Conservation (phyloP, 805 yeast species). For the Yarrowia sp. region DNA sequence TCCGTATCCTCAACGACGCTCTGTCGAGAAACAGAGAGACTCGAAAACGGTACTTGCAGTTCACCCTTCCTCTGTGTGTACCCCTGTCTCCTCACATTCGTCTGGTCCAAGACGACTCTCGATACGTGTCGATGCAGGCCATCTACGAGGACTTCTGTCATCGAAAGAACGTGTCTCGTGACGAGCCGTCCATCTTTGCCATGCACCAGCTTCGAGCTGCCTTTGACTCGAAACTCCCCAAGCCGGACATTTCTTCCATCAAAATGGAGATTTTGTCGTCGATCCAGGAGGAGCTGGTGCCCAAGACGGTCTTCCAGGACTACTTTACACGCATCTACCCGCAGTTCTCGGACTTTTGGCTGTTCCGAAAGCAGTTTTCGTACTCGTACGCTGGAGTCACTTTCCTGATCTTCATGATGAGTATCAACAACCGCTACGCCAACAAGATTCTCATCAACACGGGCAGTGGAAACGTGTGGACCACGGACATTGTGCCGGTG, state of each 20-base stretch:
- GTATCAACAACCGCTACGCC: constrained; percentile 89
- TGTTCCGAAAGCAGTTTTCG: constrained; percentile 91
- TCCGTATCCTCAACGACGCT: constrained; percentile 82
- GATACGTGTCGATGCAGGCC: constrained; percentile 72
- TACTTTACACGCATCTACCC: constrained; percentile 69
- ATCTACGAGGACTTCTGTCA: constrained; percentile 87
- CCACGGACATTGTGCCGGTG: constrained; percentile 88
- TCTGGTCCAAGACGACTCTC: constrained; percentile 76
- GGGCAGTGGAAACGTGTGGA: constrained; percentile 85
- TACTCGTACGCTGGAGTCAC: constrained; percentile 92
- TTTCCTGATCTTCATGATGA: constrained; percentile 91
- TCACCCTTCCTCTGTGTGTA: constrained; percentile 86
- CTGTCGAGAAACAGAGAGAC: constrained; percentile 80
- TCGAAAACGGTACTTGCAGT: constrained; percentile 76
- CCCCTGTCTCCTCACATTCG: constrained; percentile 95
- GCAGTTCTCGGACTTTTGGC: constrained; percentile 92
- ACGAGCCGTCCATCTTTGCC: constrained; percentile 85
- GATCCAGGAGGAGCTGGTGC: constrained; percentile 82
- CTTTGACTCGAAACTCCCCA: constrained; percentile 87
- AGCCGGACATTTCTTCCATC: constrained; percentile 84
- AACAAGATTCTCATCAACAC: constrained; percentile 83
- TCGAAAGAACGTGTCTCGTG: constrained; percentile 68
- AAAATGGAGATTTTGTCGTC: constrained; percentile 90
- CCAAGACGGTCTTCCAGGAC: constrained; percentile 75
- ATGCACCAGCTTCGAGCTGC: constrained; percentile 87